These are phyloP conservation scores for Stachybotrys chlorohalonatus DNA, from an alignment of 2,329 filamentous ascomycete species.

Conservation along the genomic window DNA sequence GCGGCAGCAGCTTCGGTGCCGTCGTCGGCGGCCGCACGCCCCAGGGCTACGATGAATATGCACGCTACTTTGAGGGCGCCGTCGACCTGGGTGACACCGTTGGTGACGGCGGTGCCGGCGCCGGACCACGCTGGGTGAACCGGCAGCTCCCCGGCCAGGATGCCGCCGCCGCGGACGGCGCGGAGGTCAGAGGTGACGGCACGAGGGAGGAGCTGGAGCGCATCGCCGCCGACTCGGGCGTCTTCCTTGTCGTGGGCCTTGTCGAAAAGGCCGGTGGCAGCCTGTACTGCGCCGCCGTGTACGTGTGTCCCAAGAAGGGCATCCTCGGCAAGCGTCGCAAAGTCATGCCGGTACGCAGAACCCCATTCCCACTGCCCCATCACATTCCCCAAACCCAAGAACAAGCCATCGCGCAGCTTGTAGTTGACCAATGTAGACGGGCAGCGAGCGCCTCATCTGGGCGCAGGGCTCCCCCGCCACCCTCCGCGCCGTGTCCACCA, in stretches of 20 bases:
- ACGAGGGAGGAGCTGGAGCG: slow-evolving; percentile 72
- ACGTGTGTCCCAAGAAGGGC: slow-evolving; percentile 67
- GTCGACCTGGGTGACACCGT: slow-evolving; percentile 78
- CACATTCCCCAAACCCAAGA: background rate
- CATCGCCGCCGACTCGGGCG: slow-evolving; percentile 65
- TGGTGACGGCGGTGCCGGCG: slow-evolving; percentile 47
- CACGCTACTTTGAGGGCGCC: slow-evolving; percentile 68
- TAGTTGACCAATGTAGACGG: slow-evolving; percentile 43
- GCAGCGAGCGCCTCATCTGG: slow-evolving; percentile 77
- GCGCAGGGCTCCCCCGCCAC: slow-evolving; percentile 75
- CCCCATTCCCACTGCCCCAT: background rate
- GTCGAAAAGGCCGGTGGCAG: slow-evolving; percentile 76
- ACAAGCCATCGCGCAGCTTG: background rate
- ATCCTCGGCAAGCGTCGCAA: slow-evolving; percentile 80
- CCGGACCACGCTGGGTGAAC: slow-evolving; percentile 63
- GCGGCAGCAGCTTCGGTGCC: slow-evolving; percentile 69
- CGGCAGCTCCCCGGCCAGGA: slow-evolving; percentile 35
- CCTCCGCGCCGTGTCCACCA: slow-evolving; percentile 68
- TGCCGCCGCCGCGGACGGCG: slow-evolving; percentile 10
- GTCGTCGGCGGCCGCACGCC: slow-evolving; percentile 60
- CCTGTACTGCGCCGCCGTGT: slow-evolving; percentile 75
- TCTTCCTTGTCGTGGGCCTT: slow-evolving; percentile 73
- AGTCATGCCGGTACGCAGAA: slow-evolving; percentile 66
- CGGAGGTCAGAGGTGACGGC: slow-evolving; percentile 41
- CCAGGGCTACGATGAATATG: slow-evolving; percentile 70